phyloP scores from a whole-genome alignment of 192 early-diverging fungal genomes.

The Linnemannia hyalina region DNA sequence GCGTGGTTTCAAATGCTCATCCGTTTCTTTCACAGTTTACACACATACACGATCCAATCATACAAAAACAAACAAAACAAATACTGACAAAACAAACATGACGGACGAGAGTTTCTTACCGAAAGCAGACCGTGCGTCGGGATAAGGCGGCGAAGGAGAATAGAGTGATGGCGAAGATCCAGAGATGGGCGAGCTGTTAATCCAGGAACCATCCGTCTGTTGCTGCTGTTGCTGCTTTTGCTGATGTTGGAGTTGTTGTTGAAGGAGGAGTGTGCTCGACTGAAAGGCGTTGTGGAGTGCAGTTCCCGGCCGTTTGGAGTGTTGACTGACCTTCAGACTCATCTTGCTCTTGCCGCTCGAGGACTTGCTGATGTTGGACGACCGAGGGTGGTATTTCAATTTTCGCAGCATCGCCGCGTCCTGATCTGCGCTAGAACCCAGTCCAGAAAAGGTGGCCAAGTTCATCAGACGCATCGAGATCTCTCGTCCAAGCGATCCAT shows the following conservation, averaged over 20 bases:
- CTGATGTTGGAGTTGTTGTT: conserved; percentile 23
- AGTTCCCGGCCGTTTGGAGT: conserved; percentile 11
- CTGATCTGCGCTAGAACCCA: conserved; percentile 5
- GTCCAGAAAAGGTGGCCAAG: conserved; percentile 15
- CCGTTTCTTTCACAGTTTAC: not conserved
- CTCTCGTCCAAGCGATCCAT: conserved; percentile 21
- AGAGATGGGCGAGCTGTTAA: not conserved
- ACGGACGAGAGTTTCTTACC: not conserved
- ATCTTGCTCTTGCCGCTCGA: conserved; percentile 5
- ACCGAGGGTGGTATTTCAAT: conserved; percentile 10
- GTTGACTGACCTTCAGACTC: conserved; percentile 28
- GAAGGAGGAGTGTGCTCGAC: not conserved
- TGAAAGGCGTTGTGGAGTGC: conserved; percentile 17
- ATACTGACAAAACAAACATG: not conserved
- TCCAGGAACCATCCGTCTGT: not conserved
- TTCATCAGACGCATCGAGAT: conserved; percentile 37
- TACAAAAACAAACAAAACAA: not conserved
- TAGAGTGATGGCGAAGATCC: not conserved
- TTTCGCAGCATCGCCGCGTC: not conserved
- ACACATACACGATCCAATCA: not conserved
- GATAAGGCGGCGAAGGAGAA: not conserved
- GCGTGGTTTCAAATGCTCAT: not conserved
- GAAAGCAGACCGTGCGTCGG: not conserved
- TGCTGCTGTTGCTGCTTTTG: conserved; percentile 16
- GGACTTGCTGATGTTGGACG: not conserved